Percentiles rank a stretch among this genome's conserved stretches.
Conservation (phyloP, 768 basidiomycete genomes). For the Podaxis sp. region DNA sequence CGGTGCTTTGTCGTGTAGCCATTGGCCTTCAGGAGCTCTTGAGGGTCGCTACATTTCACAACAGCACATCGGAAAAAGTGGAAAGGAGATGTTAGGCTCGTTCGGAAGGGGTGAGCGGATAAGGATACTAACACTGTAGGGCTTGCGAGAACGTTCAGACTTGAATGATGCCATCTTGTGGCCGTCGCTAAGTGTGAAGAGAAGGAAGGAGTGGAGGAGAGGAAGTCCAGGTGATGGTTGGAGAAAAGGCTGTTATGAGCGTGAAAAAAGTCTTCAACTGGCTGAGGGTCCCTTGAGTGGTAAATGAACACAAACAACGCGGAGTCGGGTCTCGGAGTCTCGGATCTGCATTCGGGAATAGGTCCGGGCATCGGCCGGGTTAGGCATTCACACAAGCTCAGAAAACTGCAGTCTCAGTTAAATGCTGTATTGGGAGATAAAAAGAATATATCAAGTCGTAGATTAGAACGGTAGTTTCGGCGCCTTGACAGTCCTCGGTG, state of each 20-base stretch:
- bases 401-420: neutral
- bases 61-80: neutral
- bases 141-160: slow-evolving; percentile 21
- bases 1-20: slow-evolving; percentile 63
- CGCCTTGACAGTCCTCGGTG: slow-evolving; percentile 40
- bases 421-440: neutral
- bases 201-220: slow-evolving; percentile 6
- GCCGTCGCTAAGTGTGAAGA: neutral
- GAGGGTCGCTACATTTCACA: slow-evolving; percentile 47
- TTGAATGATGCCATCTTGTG: slow-evolving; percentile 21
- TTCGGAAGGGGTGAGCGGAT: neutral
- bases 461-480: slow-evolving; percentile 59
- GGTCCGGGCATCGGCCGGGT: neutral
- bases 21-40: slow-evolving; percentile 54
- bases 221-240: slow-evolving; percentile 14
- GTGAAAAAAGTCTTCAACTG: neutral
- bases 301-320: slow-evolving; percentile 8
- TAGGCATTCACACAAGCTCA: neutral
- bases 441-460: slow-evolving; percentile 12
- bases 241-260: slow-evolving; percentile 8
- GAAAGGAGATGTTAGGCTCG: neutral
- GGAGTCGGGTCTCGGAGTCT: neutral
- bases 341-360: neutral
- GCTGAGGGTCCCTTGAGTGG: neutral
- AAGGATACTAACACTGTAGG: slow-evolving; percentile 21